Evolutionary conservation across 1,284 basidiomycete genomes (phyloP).

Genomic region (Neotropicomus parvogracilis): DNA sequence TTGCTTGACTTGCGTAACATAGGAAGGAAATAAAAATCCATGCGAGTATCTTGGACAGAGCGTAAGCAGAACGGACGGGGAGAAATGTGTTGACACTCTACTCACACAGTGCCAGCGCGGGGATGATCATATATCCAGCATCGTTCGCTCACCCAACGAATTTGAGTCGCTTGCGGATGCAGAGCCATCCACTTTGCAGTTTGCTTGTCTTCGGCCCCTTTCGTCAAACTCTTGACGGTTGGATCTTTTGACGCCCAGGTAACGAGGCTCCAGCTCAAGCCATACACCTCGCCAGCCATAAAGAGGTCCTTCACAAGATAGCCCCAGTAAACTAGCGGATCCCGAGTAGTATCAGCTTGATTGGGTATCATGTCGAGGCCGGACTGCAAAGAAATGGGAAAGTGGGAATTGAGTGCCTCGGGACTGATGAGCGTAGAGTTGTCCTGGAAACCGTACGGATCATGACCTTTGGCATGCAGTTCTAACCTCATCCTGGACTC

Average conservation of each 20-base stretch:
- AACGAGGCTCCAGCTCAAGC: slow-evolving; percentile 87
- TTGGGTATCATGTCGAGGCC: slow-evolving; percentile 1
- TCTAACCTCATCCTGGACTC: slow-evolving; percentile 81
- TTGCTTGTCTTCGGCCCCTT: slow-evolving; percentile 93
- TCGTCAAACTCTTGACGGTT: slow-evolving; percentile 61
- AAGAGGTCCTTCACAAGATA: slow-evolving; percentile 92
- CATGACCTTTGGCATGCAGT: slow-evolving; percentile 45
- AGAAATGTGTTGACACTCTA: slow-evolving; percentile 16
- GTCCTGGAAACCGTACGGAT: slow-evolving; percentile 22
- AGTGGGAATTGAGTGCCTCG: slow-evolving; percentile 1
- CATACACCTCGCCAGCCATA: slow-evolving; percentile 97
- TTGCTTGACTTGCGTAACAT: slow-evolving; percentile 67
- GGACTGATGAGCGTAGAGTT: slow-evolving; percentile 7
- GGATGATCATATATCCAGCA: slow-evolving; percentile 99
- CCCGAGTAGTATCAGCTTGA: slow-evolving; percentile 33
- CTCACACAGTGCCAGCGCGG: slow-evolving; percentile 85
- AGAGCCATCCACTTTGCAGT: slow-evolving; percentile 91
- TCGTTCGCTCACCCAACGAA: slow-evolving; percentile 88
- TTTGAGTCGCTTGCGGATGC: slow-evolving; percentile 77
- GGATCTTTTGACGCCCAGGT: slow-evolving; percentile 81
- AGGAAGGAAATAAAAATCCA: slow-evolving; percentile 95
- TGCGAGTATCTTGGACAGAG: slow-evolving; percentile 71
- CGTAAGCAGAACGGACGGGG: slow-evolving; percentile 12
- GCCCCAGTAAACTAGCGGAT: slow-evolving; percentile 89
- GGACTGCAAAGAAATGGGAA: slow-evolving; percentile 1